Conservation (phyloP, 352 stramenopile genomes). For the Chrysophaeum taylorii region DNA sequence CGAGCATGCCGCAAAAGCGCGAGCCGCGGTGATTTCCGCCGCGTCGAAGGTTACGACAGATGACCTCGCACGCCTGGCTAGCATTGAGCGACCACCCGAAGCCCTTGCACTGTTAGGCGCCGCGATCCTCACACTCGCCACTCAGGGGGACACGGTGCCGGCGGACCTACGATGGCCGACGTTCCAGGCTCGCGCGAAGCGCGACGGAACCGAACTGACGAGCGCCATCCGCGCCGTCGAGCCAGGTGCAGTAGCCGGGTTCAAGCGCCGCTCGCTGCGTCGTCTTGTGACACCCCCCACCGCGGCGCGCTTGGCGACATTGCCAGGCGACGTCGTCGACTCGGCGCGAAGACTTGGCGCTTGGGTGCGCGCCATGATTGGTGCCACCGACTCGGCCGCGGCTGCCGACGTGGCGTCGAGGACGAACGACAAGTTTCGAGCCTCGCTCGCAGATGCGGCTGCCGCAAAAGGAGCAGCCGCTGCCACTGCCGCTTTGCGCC, state of each 20-base stretch:
- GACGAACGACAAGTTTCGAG: too few species aligned
- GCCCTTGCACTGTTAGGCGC: not conserved
- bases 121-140: not conserved
- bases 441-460: not conserved
- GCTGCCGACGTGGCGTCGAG: not conserved
- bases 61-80: not conserved
- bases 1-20: too few species aligned
- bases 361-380: not conserved
- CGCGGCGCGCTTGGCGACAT: too few species aligned
- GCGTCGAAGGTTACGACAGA: too few species aligned
- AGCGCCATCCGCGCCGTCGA: not conserved
- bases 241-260: not conserved
- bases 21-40: too few species aligned
- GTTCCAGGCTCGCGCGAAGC: not conserved
- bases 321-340: too few species aligned
- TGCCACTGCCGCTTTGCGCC: not conserved
- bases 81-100: not conserved
- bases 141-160: not conserved
- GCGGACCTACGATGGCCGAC: not conserved
- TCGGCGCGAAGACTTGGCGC: too few species aligned
- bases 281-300: too few species aligned
- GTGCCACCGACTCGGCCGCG: not conserved
- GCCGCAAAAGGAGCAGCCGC: not conserved
- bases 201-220: not conserved
- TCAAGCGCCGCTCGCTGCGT: not conserved